Conservation (phyloP, 805 yeast species). For the Kluyveromyces nonfermentans region DNA sequence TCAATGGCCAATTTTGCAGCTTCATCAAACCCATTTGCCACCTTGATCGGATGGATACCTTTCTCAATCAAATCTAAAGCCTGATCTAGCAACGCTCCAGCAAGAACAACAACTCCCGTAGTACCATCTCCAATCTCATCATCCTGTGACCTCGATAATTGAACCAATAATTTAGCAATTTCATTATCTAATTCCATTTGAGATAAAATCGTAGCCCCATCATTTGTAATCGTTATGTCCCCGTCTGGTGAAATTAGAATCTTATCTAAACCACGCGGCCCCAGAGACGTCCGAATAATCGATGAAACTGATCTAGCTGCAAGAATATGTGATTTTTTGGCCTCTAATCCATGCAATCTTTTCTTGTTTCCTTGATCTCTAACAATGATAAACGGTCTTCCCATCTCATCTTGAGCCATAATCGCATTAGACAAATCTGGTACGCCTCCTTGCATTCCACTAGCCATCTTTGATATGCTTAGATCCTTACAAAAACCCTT, state of each 20-base stretch:
- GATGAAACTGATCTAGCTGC: conserved; percentile 95
- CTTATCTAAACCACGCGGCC: conserved; percentile 98
- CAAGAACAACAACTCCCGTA: conserved; percentile 95
- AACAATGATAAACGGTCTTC: conserved; percentile 96
- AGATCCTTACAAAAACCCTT: not conserved
- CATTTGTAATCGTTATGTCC: conserved; percentile 95
- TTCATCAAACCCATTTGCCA: conserved; percentile 95
- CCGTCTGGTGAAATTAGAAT: conserved; percentile 94
- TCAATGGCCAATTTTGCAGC: conserved; percentile 87
- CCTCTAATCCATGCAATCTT: conserved; percentile 69
- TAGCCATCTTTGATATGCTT: not conserved
- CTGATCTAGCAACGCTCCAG: conserved; percentile 89
- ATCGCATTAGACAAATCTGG: conserved; percentile 97
- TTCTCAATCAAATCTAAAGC: conserved; percentile 90
- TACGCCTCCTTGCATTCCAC: conserved; percentile 23
- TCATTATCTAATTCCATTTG: conserved; percentile 96
- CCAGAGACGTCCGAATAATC: conserved; percentile 83
- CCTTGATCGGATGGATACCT: conserved; percentile 94
- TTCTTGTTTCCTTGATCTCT: conserved; percentile 65
- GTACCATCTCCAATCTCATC: conserved; percentile 99
- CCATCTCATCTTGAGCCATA: conserved; percentile 98
- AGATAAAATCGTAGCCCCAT: conserved; percentile 92
- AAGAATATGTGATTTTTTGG: conserved; percentile 75
- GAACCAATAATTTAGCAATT: conserved; percentile 91
- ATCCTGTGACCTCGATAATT: conserved; percentile 89